Base-by-base conservation (phyloP, 2,329 filamentous ascomycete species). In the Neonectria coccinea region DNA sequence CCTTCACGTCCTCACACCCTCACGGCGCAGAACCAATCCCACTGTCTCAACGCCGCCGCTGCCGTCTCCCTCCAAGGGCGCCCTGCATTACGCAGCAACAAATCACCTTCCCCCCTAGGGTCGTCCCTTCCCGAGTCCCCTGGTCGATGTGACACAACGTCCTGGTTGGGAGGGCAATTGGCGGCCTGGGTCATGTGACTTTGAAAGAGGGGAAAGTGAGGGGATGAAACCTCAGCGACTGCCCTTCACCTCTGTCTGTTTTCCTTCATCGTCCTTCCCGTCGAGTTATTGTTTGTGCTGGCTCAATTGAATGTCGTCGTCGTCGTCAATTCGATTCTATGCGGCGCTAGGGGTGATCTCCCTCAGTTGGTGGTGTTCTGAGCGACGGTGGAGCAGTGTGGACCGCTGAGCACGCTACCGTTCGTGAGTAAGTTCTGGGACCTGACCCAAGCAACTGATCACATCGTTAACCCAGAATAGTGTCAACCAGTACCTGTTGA, bases 181-280 rank as follows among this genome's bases (percentile, higher is more conserved):
- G 62, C 65, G 68, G 66, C 59, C 62, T 62, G 67, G 67, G 70
- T 77, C 75, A 76, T 74, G 74, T 77, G 75, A 77, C 72, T 44
- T 16, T 7, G 56, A 53, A 64, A 74, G 74, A 76, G 75, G 75
- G 75, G 75, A 75, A 77, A 59, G 54, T 64, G 69, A 70, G 69
- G 61, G 68, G 67, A 74, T 71, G 73, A 70, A 70, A 72, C 72
- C 65, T 62, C 65, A 64, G 61, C 65, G 61, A 62, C 62, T 39
- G 51, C 66, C 64, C 31, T n/a, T 67, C 59, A 45, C 42, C 60
- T 36, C 48, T 62, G 55, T 58, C 68, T 59, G 36, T 66, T 65
- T 60, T 41, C 36, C 48, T 36, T 45, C 42, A 56, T 65, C 59
- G 20, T 57, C 44, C 7, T 62, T 36, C 20, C 18, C 25, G 48